phyloP scores from a whole-genome alignment of 257 asterid species.

The Solanum etuberosum region DNA sequence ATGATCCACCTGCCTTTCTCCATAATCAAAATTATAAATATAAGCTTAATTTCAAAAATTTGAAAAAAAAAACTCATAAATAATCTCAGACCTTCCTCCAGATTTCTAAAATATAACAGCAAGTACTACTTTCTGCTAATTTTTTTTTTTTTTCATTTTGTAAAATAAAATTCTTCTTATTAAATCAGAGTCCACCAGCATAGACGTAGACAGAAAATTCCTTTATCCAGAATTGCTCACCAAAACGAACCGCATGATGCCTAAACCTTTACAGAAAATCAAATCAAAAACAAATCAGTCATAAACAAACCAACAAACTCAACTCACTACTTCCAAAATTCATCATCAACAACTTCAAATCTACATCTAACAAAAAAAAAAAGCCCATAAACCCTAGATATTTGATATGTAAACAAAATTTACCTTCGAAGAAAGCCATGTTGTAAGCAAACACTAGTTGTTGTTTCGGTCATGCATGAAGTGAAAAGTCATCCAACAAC shows the following conservation, averaged over 20 bases:
- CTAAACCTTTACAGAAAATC: slow-evolving; percentile 34
- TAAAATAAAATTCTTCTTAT: not conserved
- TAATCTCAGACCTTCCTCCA: not conserved
- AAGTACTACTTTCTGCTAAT: not conserved
- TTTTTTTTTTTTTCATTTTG: not conserved
- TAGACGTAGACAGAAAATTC: slow-evolving; percentile 10
- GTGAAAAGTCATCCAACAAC: slow-evolving; percentile 7
- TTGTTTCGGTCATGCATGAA: slow-evolving; percentile 22
- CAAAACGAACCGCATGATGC: slow-evolving; percentile 23
- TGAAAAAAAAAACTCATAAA: not conserved
- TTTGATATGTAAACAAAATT: not conserved
- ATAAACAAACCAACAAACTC: not conserved
- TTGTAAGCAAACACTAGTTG: slow-evolving; percentile 2
- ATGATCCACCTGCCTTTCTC: slow-evolving; percentile 31
- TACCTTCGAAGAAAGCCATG: slow-evolving; percentile 23
- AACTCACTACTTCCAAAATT: not conserved
- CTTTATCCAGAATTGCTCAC: slow-evolving; percentile 33
- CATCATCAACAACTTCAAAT: not conserved
- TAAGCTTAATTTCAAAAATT: not conserved
- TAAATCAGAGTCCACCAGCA: slow-evolving; percentile 24
- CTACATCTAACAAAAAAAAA: not conserved
- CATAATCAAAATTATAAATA: not conserved
- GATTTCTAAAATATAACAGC: not conserved
- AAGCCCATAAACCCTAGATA: not conserved
- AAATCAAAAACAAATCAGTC: not conserved